Percentiles rank a stretch among this genome's conserved stretches.
Conservation (phyloP, 345 rosid species). For the Schrenkiella parvula region DNA sequence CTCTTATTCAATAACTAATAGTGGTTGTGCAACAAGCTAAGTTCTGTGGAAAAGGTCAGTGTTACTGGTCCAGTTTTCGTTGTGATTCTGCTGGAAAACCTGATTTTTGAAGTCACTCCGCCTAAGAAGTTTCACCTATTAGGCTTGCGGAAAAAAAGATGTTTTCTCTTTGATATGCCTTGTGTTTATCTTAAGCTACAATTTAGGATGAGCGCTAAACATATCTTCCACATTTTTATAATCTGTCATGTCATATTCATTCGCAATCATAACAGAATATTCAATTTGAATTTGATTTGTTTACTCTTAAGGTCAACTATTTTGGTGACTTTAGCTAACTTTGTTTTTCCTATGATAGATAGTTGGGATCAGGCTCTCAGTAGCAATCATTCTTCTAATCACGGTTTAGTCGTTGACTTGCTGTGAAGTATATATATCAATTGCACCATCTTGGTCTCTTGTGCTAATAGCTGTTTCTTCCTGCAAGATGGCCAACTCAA, state of each 20-base stretch:
- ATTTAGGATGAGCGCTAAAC: not conserved
- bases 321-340: not conserved
- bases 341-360: not conserved
- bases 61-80: not conserved
- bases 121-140: not conserved
- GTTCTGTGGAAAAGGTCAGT: not conserved
- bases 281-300: conserved; percentile 1
- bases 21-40: not conserved
- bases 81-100: not conserved
- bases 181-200: conserved; percentile 3
- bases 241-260: conserved; percentile 3
- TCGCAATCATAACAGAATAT: not conserved
- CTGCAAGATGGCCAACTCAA: conserved; percentile 9
- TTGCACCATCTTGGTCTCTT: conserved; percentile 3
- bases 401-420: conserved; percentile 18
- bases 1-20: not conserved
- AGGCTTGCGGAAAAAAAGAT: not conserved
- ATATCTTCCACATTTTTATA: conserved; percentile 18
- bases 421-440: conserved; percentile 1
- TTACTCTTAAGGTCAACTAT: conserved; percentile 20
- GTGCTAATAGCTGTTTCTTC: not conserved
- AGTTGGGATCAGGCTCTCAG: not conserved
- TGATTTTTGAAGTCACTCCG: not conserved
- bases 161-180: not conserved
- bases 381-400: not conserved